Evolutionary conservation across 2,329 filamentous ascomycete genomes (phyloP).

Genomic region (Claviceps africana): DNA sequence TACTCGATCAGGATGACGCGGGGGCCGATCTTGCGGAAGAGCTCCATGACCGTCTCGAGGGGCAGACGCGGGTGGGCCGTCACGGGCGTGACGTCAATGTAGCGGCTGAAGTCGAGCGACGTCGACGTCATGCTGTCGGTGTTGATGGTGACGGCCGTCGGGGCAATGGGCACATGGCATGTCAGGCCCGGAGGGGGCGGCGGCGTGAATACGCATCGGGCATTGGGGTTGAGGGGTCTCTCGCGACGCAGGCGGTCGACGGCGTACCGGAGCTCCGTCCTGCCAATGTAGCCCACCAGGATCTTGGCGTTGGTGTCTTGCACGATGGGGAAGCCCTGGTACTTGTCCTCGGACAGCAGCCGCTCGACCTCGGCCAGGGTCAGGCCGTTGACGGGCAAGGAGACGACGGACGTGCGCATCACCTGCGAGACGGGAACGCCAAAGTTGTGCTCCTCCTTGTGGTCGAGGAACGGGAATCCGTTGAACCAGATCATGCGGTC

Average conservation of each 20-base stretch:
- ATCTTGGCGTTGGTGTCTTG: constrained; percentile 57
- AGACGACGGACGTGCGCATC: constrained; percentile 67
- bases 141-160: constrained; percentile 41
- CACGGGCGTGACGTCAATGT: constrained; percentile 78
- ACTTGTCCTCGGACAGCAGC: constrained; percentile 63
- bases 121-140: constrained; percentile 38
- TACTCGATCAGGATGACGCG: constrained; percentile 88
- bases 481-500: constrained; percentile 99
- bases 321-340: constrained; percentile 86
- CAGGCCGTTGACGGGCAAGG: constrained; percentile 60
- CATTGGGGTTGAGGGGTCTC: constrained; percentile 48
- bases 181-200: constrained; percentile 22
- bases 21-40: constrained; percentile 96
- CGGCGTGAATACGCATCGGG: constrained; percentile 57
- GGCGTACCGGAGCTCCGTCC: constrained; percentile 82
- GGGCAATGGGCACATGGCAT: constrained; percentile 24
- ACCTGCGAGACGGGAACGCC: constrained; percentile 83
- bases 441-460: constrained; percentile 94
- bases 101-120: constrained; percentile 67
- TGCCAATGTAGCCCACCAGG: constrained; percentile 81
- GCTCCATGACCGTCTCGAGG: constrained; percentile 93
- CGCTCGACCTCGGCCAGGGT: constrained; percentile 63
- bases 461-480: constrained; percentile 91
- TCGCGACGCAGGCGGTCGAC: constrained; percentile 66
- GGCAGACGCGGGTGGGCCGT: constrained; percentile 83